Percentiles rank a stretch among this genome's conserved stretches.
These are phyloP conservation scores for Fusarium goolgardi DNA, from an alignment of 2,329 filamentous ascomycete genomes.

Conservation along the genomic window DNA sequence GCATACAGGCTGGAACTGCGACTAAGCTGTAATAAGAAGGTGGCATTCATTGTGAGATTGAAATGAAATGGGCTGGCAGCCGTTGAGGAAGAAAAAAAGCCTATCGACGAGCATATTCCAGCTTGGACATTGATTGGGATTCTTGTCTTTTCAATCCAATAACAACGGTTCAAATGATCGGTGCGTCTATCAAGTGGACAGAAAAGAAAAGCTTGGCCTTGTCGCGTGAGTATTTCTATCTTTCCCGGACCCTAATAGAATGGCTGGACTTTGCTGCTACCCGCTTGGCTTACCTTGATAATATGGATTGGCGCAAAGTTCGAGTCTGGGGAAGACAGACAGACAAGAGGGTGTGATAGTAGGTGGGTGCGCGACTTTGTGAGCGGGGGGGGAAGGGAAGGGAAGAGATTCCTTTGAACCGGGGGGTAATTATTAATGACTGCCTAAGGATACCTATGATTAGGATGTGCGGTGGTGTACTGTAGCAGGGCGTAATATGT, in stretches of 20 bases:
- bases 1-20: not conserved
- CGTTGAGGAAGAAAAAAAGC: not conserved
- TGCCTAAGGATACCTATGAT: not conserved
- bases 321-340: constrained; percentile 12
- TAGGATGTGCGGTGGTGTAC: not conserved
- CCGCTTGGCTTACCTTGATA: not conserved
- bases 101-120: not conserved
- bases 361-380: constrained; percentile 11
- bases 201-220: constrained; percentile 4
- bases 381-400: not conserved
- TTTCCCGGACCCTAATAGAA: not conserved
- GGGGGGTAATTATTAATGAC: not conserved
- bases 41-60: not conserved
- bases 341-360: not conserved
- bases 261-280: not conserved
- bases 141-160: constrained; percentile 3
- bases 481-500: constrained; percentile 3
- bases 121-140: not conserved
- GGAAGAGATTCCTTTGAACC: not conserved
- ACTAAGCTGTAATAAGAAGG: constrained; percentile 3
- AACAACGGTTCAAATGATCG: constrained; percentile 2
- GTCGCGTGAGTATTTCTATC: not conserved
- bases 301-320: constrained; percentile 1
- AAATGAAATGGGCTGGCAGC: not conserved
- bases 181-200: not conserved